These are phyloP conservation scores for Fistulinella prunicolor DNA, from an alignment of 768 basidiomycete species.

Conservation along the genomic window DNA sequence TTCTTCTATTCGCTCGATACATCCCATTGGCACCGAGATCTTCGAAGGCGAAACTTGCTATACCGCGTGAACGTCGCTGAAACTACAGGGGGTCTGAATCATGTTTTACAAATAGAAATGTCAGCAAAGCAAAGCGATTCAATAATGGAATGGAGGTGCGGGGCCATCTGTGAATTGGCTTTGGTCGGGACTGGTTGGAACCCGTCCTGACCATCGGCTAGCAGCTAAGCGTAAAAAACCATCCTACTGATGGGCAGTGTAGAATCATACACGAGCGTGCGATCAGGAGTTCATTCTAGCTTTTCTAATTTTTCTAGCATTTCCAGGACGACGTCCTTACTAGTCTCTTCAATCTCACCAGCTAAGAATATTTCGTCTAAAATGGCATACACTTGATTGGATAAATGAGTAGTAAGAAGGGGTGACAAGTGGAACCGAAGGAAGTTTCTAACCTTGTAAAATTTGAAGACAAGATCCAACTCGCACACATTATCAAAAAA, in stretches of 20 bases:
- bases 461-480: slow-evolving; percentile 97
- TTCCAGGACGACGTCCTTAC: slow-evolving; percentile 91
- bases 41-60: too few species aligned
- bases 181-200: too few species aligned
- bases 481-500: slow-evolving; percentile 99
- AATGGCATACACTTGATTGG: slow-evolving; percentile 86
- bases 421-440: background rate
- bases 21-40: too few species aligned
- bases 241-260: too few species aligned
- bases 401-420: background rate
- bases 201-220: too few species aligned
- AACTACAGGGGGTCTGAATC: too few species aligned
- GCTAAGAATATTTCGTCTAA: slow-evolving; percentile 98
- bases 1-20: too few species aligned
- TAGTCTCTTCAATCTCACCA: slow-evolving; percentile 97
- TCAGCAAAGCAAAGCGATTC: too few species aligned
- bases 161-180: too few species aligned
- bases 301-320: slow-evolving; percentile 92
- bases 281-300: slow-evolving; percentile 56
- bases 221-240: too few species aligned
- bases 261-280: slow-evolving; percentile 8
- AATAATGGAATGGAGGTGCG: too few species aligned
- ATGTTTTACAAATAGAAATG: slow-evolving; percentile 7
- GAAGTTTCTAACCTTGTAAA: slow-evolving; percentile 72
- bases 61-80: too few species aligned